Conservation (phyloP, 2,329 filamentous ascomycete genomes). For the Madurella mycetomatis region DNA sequence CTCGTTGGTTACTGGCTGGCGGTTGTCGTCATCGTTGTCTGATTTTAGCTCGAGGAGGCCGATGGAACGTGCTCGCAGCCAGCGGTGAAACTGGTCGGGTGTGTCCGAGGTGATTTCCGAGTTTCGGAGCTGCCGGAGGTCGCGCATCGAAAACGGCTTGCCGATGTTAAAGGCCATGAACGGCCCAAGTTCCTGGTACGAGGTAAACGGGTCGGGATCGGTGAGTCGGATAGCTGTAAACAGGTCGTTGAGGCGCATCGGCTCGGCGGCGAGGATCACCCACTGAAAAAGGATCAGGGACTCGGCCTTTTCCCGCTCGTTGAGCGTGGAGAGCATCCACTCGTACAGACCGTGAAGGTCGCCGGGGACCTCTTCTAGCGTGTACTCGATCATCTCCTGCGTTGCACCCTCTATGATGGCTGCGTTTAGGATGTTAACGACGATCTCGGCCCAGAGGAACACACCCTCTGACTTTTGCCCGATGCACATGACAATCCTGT, state of each 20-base stretch:
- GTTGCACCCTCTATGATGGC: slow-evolving; percentile 33
- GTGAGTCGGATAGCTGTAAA: slow-evolving; percentile 31
- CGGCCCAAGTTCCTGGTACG: slow-evolving; percentile 15
- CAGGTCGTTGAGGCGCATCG: slow-evolving; percentile 32
- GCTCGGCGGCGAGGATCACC: slow-evolving; percentile 32
- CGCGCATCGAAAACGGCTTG: slow-evolving; percentile 25
- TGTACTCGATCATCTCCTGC: slow-evolving; percentile 32
- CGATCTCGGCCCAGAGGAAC: slow-evolving; percentile 35
- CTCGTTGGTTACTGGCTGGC: slow-evolving; percentile 17
- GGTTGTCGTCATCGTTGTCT: slow-evolving; percentile 4
- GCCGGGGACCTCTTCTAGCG: slow-evolving; percentile 30
- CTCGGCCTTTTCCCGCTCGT: slow-evolving; percentile 28
- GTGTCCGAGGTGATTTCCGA: slow-evolving; percentile 28
- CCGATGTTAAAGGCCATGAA: slow-evolving; percentile 26
- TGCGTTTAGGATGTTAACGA: slow-evolving; percentile 35
- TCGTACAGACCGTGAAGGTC: slow-evolving; percentile 33
- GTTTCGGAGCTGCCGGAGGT: slow-evolving; percentile 26
- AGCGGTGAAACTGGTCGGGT: slow-evolving; percentile 29
- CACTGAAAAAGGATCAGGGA: slow-evolving; percentile 33
- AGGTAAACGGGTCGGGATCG: slow-evolving; percentile 16
- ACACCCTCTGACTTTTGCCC: slow-evolving; percentile 29
- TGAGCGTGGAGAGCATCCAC: slow-evolving; percentile 33
- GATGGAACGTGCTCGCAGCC: slow-evolving; percentile 31
- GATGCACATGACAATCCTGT: slow-evolving; percentile 27
- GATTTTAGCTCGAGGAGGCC: slow-evolving; percentile 31